These are phyloP conservation scores for Calonectria hongkongensis DNA, from an alignment of 2,329 filamentous ascomycete species.

Conservation along the genomic window DNA sequence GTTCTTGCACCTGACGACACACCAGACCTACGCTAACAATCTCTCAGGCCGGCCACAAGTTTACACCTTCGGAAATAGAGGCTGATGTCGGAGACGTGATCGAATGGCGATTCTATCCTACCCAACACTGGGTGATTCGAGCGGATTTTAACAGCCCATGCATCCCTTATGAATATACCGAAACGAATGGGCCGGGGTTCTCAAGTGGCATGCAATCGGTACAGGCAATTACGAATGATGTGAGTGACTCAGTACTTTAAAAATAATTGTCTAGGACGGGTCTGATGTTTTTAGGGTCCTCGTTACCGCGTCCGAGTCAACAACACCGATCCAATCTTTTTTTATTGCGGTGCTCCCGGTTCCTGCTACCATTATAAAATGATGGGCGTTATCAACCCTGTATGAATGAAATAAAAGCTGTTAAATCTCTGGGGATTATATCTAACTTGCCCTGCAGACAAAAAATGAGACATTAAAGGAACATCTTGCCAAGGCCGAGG, in stretches of 20 bases:
- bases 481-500: slow-evolving; percentile 68
- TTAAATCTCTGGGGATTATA: neutral
- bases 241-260: slow-evolving; percentile 54
- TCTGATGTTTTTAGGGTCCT: slow-evolving; percentile 59
- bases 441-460: slow-evolving; percentile 60
- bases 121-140: slow-evolving; percentile 78
- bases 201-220: slow-evolving; percentile 71
- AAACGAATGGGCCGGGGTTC: slow-evolving; percentile 69
- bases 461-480: slow-evolving; percentile 66
- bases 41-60: slow-evolving; percentile 56
- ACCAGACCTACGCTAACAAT: slow-evolving; percentile 11
- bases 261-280: neutral
- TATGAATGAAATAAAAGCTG: slow-evolving; percentile 57
- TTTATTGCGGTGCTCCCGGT: slow-evolving; percentile 80
- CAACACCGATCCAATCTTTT: slow-evolving; percentile 78
- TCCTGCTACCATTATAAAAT: slow-evolving; percentile 81
- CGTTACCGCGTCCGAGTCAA: slow-evolving; percentile 70
- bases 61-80: slow-evolving; percentile 55
- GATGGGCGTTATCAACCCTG: slow-evolving; percentile 85
- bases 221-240: slow-evolving; percentile 66
- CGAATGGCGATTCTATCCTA: slow-evolving; percentile 77
- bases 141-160: slow-evolving; percentile 77
- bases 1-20: slow-evolving; percentile 14
- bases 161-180: slow-evolving; percentile 75
- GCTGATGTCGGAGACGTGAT: slow-evolving; percentile 69